phyloP scores from a whole-genome alignment of 352 stramenopile genomes.

The Globisporangium acanthophoron region DNA sequence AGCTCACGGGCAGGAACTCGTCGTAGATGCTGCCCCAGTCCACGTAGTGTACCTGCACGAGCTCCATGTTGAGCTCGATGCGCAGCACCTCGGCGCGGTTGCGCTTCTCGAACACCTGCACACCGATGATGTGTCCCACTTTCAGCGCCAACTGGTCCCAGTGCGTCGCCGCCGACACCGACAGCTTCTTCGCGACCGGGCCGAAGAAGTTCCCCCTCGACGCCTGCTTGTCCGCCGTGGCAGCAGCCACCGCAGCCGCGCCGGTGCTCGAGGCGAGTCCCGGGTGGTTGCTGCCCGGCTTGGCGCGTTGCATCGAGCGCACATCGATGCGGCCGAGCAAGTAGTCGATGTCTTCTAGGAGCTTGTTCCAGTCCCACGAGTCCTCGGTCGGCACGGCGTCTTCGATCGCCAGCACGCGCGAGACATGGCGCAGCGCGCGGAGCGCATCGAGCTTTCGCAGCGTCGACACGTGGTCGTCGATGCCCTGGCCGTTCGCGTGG shows the following conservation, averaged over 20 bases:
- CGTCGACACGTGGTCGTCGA: slow-evolving; percentile 33
- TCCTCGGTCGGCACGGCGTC: slow-evolving; percentile 63
- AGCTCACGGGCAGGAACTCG: slow-evolving; percentile 61
- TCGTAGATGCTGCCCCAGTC: slow-evolving; percentile 83
- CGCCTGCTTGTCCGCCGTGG: neutral
- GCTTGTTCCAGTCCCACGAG: slow-evolving; percentile 75
- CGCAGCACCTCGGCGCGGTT: slow-evolving; percentile 62
- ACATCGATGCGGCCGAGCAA: slow-evolving; percentile 57
- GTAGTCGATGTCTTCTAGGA: slow-evolving; percentile 69
- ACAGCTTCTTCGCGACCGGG: slow-evolving; percentile 4
- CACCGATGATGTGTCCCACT: slow-evolving; percentile 58
- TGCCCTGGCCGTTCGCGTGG: slow-evolving; percentile 40
- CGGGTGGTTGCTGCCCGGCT: slow-evolving; percentile 14
- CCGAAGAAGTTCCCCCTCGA: neutral
- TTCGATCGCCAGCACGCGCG: slow-evolving; percentile 59
- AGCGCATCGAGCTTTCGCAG: slow-evolving; percentile 64
- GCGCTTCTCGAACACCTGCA: slow-evolving; percentile 74
- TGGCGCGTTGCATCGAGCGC: slow-evolving; percentile 27
- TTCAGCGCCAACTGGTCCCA: slow-evolving; percentile 61
- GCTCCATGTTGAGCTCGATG: slow-evolving; percentile 59
- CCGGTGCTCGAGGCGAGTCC: slow-evolving; percentile 5
- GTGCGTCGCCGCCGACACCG: slow-evolving; percentile 29
- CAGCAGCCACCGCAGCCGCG: neutral
- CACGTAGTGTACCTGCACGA: slow-evolving; percentile 76
- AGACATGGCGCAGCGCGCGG: slow-evolving; percentile 55